Evolutionary conservation across 1,139 yeast genomes (phyloP), one percentile per base, ranked within the genome.

Genomic region (Yamadazyma kanchanaburiensis): DNA sequence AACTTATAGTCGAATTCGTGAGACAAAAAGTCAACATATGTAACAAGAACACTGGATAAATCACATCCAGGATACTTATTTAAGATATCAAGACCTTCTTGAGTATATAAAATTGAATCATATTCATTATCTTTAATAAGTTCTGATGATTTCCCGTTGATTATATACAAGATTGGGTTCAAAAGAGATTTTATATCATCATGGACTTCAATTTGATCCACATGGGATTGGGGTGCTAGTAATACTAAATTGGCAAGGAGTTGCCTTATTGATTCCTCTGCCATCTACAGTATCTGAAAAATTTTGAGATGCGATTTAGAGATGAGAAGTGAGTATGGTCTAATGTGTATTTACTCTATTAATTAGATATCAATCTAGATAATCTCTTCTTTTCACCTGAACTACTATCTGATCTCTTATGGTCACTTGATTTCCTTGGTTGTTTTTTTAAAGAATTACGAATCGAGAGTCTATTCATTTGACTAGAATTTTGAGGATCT

Each of bases 381-480:
- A 40, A 29, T 17, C 45, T 27, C 28, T 42, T 41, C 27, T 27
- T 33, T 4, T 61, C 65, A 21, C 45, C 43, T 18, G 38, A 41
- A 3, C 48, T 26, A 34, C 60, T 55, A 4, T 66, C 72, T n/a
- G 54, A 38, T 30, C 65, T 49, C 39, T 58, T 62, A 13, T 31
- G 32, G 26, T 66, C 72, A 12, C 58, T 46, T 4, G 61, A 49
- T 28, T 42, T 53, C 27, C 69, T 48, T 3, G 60, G 42, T 39
- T 58, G 61, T 28, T 56, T 58, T 45, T 53, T 62, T 31, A 69
- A 53, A 3, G 73, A 64, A 27, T 59, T 58, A 31, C 74, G 46
- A 26, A 69, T 68, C 4, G 70, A 56, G 21, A 69, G 43, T 21
- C 74, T 46, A 42, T 51, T 68, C 73, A 69, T 63, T 23, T 51